Evolutionary conservation across 2,329 filamentous ascomycete species (phyloP).

Genomic region (Talaromyces sp.): DNA sequence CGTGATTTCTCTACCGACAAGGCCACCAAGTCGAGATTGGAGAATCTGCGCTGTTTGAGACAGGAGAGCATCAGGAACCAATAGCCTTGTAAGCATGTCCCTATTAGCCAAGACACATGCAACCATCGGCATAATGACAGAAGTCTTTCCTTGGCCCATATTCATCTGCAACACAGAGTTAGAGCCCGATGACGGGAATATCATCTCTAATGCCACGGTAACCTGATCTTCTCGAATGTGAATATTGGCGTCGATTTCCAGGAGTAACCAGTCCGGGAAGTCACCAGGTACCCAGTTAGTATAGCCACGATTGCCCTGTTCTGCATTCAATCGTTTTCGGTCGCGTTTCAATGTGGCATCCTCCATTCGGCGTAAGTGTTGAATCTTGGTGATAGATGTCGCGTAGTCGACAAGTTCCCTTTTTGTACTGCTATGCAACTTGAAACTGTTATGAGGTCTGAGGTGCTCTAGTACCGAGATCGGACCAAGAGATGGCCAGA

Average conservation of each 20-base stretch:
- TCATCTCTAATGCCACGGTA: slow-evolving; percentile 60
- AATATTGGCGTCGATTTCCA: slow-evolving; percentile 65
- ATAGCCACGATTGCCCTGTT: slow-evolving; percentile 51
- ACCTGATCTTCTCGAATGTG: slow-evolving; percentile 62
- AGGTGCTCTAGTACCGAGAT: slow-evolving; percentile 45
- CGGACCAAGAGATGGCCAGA: slow-evolving; percentile 45
- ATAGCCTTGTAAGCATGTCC: slow-evolving; percentile 50
- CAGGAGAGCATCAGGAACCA: slow-evolving; percentile 61
- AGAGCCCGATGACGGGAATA: slow-evolving; percentile 48
- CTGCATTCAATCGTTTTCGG: slow-evolving; percentile 37
- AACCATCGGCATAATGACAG: slow-evolving; percentile 66
- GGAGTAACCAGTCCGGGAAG: slow-evolving; percentile 60
- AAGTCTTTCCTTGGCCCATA: slow-evolving; percentile 68
- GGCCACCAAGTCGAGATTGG: slow-evolving; percentile 52
- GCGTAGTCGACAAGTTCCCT: slow-evolving; percentile 40
- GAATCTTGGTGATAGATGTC: slow-evolving; percentile 39
- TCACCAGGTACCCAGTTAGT: slow-evolving; percentile 55
- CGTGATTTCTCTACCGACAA: slow-evolving; percentile 55
- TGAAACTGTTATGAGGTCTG: slow-evolving; percentile 28
- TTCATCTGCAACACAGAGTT: slow-evolving; percentile 66
- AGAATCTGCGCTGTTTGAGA: slow-evolving; percentile 61
- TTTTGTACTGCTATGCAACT: slow-evolving; percentile 37
- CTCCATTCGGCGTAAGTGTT: slow-evolving; percentile 45
- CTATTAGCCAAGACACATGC: slow-evolving; percentile 54
- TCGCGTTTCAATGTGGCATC: slow-evolving; percentile 34